A percentile compares a stretch with the other conserved stretches of the same genome.
Conservation (phyloP, 805 yeast genomes). For the Sungouiozyma ichnusensis region DNA sequence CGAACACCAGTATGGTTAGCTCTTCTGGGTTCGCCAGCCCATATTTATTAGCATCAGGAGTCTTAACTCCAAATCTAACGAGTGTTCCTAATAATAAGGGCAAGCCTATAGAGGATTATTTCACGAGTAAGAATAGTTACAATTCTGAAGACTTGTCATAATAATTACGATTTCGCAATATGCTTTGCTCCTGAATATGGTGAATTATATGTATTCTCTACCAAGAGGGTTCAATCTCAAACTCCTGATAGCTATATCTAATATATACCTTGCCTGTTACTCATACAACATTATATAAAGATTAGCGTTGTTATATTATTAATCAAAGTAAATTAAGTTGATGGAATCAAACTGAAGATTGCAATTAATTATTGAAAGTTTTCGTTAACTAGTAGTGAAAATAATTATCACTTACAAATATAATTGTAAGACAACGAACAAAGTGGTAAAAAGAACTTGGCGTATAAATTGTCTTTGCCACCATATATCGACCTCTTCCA, state of each 20-base stretch:
- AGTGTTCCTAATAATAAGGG: conserved; percentile 2
- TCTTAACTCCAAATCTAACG: conserved; percentile 39
- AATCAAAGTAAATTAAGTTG: too few species aligned
- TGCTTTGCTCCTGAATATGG: too few species aligned
- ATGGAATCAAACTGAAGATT: too few species aligned
- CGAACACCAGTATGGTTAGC: conserved; percentile 16
- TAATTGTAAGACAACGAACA: too few species aligned
- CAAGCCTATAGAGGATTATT: conserved; percentile 5
- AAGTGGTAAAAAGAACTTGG: too few species aligned
- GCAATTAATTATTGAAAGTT: neutral
- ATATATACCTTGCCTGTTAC: too few species aligned
- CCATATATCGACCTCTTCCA: too few species aligned
- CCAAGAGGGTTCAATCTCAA: too few species aligned
- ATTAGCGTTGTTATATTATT: neutral
- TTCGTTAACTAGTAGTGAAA: neutral
- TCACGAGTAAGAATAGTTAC: neutral
- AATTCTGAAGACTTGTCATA: neutral
- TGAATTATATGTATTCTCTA: too few species aligned
- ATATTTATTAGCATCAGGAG: conserved; percentile 53
- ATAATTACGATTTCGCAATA: neutral
- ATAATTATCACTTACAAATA: neutral
- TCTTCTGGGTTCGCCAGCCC: conserved; percentile 55
- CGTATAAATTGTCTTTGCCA: too few species aligned
- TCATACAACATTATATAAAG: too few species aligned
- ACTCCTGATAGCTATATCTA: neutral